A percentile compares a stretch with the other conserved stretches of the same genome.
Conservation (phyloP, 78 protist species). For the Dictyostelium brefeldianum region DNA sequence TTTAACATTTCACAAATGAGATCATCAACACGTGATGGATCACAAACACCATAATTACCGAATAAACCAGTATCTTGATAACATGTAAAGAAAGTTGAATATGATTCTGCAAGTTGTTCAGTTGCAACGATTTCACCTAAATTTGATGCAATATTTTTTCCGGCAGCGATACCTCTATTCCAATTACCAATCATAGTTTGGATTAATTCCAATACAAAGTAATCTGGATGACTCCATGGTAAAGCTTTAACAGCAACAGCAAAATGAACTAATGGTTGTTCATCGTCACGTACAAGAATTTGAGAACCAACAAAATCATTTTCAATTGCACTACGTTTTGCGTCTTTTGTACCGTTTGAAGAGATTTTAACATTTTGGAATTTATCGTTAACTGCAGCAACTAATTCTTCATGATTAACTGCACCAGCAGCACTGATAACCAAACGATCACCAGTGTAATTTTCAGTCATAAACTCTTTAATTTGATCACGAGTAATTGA, state of each 20-base stretch:
- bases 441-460: constrained; percentile 96
- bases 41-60: constrained; percentile 91
- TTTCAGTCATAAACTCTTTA: constrained; percentile 69
- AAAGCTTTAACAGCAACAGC: constrained; percentile 87
- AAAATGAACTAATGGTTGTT: constrained; percentile 76
- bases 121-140: constrained; percentile 85
- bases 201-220: constrained; percentile 77
- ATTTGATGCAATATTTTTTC: constrained; percentile 73
- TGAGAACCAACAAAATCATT: constrained; percentile 62
- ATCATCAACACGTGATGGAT: constrained; percentile 81
- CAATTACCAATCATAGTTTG: constrained; percentile 92
- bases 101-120: constrained; percentile 82
- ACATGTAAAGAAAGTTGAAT: constrained; percentile 91
- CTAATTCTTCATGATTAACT: constrained; percentile 92
- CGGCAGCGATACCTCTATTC: constrained; percentile 86
- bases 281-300: constrained; percentile 86
- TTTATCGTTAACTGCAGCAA: constrained; percentile 71
- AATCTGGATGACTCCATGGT: constrained; percentile 89
- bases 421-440: constrained; percentile 95
- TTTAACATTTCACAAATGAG: constrained; percentile 55
- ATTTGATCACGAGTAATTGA: constrained; percentile 85
- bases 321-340: not conserved
- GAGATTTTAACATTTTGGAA: constrained; percentile 73
- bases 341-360: not conserved
- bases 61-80: constrained; percentile 98